phyloP scores from a whole-genome alignment of 2,329 filamentous ascomycete genomes.

The Trichophyton verrucosum region DNA sequence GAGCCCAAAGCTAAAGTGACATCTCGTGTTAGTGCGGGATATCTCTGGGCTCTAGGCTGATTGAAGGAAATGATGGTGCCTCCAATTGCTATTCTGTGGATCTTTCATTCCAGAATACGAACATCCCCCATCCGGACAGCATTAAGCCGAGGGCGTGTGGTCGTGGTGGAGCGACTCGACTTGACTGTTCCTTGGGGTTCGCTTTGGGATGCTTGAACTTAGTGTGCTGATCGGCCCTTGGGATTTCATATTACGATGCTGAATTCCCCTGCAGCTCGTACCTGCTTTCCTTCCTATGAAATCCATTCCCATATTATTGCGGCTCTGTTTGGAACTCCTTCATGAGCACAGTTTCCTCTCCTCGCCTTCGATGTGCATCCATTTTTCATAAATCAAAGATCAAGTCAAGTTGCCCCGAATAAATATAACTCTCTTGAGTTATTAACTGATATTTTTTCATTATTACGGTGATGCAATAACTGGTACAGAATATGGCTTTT shows the following conservation, averaged over 20 bases:
- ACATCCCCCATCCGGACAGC: background rate
- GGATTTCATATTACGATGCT: background rate
- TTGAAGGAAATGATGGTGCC: background rate
- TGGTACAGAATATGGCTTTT: background rate
- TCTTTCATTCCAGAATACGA: background rate
- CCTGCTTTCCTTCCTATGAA: background rate
- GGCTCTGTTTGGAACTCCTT: background rate
- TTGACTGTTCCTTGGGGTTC: background rate
- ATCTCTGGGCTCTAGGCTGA: background rate
- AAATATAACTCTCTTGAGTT: background rate
- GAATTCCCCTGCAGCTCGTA: conserved; percentile 1
- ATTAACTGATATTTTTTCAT: too few species aligned
- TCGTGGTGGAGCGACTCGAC: background rate
- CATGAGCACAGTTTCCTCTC: background rate
- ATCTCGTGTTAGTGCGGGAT: background rate
- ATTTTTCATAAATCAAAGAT: background rate
- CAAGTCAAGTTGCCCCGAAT: background rate
- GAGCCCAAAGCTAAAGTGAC: background rate
- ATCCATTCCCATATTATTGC: background rate
- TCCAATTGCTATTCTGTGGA: background rate
- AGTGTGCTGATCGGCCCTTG: background rate
- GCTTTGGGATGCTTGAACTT: background rate
- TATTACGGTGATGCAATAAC: background rate
- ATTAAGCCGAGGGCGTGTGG: background rate
- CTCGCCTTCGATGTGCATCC: background rate